Conservation (phyloP, 2,329 filamentous ascomycete species). For the Talaromyces atroroseus region DNA sequence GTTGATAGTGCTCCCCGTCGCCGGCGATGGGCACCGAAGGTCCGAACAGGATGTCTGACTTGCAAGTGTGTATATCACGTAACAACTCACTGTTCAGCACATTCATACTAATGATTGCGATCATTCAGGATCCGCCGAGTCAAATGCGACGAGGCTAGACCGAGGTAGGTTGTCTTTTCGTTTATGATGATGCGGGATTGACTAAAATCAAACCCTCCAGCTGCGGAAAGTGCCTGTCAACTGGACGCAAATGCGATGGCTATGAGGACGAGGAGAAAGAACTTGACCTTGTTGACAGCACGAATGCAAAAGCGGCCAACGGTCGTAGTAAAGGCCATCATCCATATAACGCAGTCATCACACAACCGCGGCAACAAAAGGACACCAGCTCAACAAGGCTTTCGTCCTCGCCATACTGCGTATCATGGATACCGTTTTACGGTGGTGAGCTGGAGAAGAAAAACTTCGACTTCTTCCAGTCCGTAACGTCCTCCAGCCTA, state of each 20-base stretch:
- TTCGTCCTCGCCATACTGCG: not conserved
- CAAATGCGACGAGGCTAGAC: conserved; percentile 11
- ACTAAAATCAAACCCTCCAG: not conserved
- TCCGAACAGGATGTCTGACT: conserved; percentile 12
- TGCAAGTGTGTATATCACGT: conserved; percentile 9
- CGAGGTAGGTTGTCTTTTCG: not conserved
- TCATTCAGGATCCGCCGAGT: conserved; percentile 8
- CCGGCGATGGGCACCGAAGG: conserved; percentile 12
- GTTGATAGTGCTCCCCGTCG: not conserved
- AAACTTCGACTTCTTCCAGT: conserved; percentile 11
- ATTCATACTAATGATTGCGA: not conserved
- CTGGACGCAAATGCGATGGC: conserved; percentile 12
- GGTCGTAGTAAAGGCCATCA: not conserved
- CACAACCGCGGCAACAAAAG: not conserved
- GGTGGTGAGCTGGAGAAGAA: conserved; percentile 9
- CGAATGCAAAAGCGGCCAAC: no score
- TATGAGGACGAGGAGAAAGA: conserved; percentile 4
- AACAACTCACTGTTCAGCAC: not conserved
- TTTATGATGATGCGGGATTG: not conserved
- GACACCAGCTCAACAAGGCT: not conserved
- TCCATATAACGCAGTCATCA: not conserved
- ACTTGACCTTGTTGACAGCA: not conserved
- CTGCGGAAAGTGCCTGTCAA: conserved; percentile 10
- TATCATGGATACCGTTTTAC: conserved; percentile 2
- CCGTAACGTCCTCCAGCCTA: conserved; percentile 6